These are phyloP conservation scores for Thermoascus crustaceus DNA, from an alignment of 2,329 filamentous ascomycete species.

Conservation along the genomic window DNA sequence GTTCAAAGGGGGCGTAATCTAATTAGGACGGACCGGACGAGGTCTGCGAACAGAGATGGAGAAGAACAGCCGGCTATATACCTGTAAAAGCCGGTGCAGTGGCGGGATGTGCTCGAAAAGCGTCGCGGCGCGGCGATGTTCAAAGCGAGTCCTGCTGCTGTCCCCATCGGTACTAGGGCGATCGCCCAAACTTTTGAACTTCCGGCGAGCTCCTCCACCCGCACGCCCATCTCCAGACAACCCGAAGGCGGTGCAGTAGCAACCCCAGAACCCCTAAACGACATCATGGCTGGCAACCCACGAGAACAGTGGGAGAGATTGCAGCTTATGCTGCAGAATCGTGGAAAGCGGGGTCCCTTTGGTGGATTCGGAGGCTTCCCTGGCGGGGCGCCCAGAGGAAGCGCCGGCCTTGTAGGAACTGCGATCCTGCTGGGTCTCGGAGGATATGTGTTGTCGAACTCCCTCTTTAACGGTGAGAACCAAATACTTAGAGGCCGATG, in stretches of 20 bases:
- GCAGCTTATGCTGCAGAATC: conserved; percentile 53
- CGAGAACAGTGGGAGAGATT: conserved; percentile 59
- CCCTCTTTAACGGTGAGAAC: conserved; percentile 60
- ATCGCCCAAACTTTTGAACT: conserved; percentile 20
- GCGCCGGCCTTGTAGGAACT: conserved; percentile 44
- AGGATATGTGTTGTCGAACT: conserved; percentile 42
- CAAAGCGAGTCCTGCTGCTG: neutral
- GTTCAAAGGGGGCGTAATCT: neutral
- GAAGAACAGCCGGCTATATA: too few species aligned
- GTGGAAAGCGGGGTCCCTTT: conserved; percentile 41
- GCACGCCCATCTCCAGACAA: conserved; percentile 3
- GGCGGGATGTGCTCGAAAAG: neutral
- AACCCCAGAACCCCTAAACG: conserved; percentile 16
- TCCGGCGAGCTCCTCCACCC: conserved; percentile 8
- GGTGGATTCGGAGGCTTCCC: conserved; percentile 40
- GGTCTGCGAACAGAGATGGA: too few species aligned
- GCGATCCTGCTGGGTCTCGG: conserved; percentile 45
- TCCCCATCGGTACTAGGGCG: conserved; percentile 5
- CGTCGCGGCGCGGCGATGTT: neutral
- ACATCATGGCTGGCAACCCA: conserved; percentile 46
- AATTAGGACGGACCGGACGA: too few species aligned
- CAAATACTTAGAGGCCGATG: neutral
- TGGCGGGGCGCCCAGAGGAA: conserved; percentile 46
- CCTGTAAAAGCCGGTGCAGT: neutral
- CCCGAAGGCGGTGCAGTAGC: conserved; percentile 2